A percentile compares a stretch with the other conserved stretches of the same genome.
Conservation (phyloP, 108 stramenopile species). For the Schizochytrium sp. region DNA sequence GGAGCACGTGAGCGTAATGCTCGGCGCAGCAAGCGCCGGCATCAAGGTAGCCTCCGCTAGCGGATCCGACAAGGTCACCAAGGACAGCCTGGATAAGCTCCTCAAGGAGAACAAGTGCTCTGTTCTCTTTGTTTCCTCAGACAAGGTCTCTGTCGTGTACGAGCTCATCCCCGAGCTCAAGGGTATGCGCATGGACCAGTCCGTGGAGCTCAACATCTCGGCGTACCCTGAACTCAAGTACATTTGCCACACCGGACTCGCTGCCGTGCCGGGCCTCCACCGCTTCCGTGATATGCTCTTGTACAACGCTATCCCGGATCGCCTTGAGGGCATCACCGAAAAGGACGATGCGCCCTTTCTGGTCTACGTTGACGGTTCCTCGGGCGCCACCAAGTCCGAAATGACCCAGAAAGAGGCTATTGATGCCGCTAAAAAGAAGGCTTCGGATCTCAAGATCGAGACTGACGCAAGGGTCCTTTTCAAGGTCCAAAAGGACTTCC, state of each 20-base stretch:
- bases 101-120: background rate
- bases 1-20: background rate
- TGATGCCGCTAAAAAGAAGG: background rate
- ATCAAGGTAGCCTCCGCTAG: background rate
- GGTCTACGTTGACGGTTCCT: background rate
- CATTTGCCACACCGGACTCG: background rate
- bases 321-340: background rate
- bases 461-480: background rate
- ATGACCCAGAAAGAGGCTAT: conserved; percentile 13
- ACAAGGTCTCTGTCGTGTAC: background rate
- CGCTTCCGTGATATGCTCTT: background rate
- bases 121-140: background rate
- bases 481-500: background rate
- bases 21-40: background rate
- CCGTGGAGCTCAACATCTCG: background rate
- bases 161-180: conserved; percentile 11
- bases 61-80: background rate
- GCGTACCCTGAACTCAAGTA: background rate
- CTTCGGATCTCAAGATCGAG: background rate
- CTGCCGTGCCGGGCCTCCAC: background rate
- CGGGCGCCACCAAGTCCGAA: background rate
- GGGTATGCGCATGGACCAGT: background rate
- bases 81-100: background rate
- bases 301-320: background rate
- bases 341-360: background rate